Evolutionary conservation across 768 basidiomycete genomes (phyloP).

Genomic region (Termitomyces sp.): DNA sequence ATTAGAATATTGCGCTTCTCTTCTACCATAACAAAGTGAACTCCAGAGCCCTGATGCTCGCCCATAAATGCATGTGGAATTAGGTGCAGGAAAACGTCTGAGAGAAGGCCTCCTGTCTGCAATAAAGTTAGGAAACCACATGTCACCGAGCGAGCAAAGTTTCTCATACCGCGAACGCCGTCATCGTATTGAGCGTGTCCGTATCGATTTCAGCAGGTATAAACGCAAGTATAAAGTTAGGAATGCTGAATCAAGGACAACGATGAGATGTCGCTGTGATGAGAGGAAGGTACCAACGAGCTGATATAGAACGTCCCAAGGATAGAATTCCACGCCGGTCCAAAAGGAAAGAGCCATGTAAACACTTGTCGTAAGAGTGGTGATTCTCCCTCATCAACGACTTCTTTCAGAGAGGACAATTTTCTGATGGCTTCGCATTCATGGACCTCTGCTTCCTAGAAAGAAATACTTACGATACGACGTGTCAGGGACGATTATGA

Average conservation of each 20-base stretch:
- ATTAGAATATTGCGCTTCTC: conserved; percentile 89
- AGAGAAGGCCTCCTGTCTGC: conserved; percentile 85
- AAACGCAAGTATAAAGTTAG: conserved; percentile 92
- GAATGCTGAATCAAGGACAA: conserved; percentile 48
- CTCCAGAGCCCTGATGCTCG: conserved; percentile 67
- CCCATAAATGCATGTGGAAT: conserved; percentile 92
- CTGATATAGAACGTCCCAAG: conserved; percentile 95
- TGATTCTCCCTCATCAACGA: conserved; percentile 59
- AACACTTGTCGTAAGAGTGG: conserved; percentile 79
- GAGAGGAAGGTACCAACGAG: conserved; percentile 55
- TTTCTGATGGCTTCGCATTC: conserved; percentile 34
- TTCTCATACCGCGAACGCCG: conserved; percentile 76
- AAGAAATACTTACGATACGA: neutral
- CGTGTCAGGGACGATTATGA: neutral
- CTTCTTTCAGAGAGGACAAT: conserved; percentile 54
- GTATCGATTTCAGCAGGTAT: conserved; percentile 85
- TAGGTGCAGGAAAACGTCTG: conserved; percentile 89
- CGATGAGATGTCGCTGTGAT: conserved; percentile 6
- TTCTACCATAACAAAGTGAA: conserved; percentile 80
- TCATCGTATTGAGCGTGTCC: conserved; percentile 89
- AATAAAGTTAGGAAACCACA: conserved; percentile 4
- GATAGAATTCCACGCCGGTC: conserved; percentile 85
- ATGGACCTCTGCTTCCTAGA: conserved; percentile 35
- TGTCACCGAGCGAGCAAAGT: conserved; percentile 2
- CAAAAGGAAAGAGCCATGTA: conserved; percentile 81